A percentile compares a stretch with the other conserved stretches of the same genome.
Evolutionary conservation across 225 moss, liverwort and hornwort genomes (phyloP).

Genomic region (Ulota crispa): DNA sequence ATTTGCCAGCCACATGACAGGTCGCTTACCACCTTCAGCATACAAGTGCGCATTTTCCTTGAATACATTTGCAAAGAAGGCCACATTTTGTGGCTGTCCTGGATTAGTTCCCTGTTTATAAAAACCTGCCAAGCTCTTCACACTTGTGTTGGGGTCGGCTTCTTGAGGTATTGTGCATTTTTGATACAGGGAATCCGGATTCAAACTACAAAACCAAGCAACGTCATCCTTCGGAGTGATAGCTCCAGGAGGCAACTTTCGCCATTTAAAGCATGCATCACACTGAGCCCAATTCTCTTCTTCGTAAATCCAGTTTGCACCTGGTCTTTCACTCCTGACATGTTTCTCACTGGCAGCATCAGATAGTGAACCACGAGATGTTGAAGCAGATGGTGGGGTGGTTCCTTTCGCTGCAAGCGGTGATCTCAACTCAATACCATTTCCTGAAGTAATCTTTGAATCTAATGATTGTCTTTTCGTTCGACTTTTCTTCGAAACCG

Average conservation of each 20-base stretch:
- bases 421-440: conserved; percentile 9
- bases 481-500: conserved; percentile 28
- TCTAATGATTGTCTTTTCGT: conserved; percentile 24
- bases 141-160: conserved; percentile 58
- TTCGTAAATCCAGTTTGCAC: conserved; percentile 36
- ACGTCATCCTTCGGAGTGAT: conserved; percentile 57
- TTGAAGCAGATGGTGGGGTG: conserved; percentile 20
- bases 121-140: conserved; percentile 87
- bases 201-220: conserved; percentile 98
- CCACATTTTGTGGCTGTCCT: conserved; percentile 67
- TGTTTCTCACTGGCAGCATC: conserved; percentile 26
- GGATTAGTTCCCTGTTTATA: conserved; percentile 50
- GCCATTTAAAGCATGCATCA: conserved; percentile 97
- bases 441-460: conserved; percentile 13
- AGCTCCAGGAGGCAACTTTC: conserved; percentile 70
- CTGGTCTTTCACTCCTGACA: neutral
- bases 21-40: conserved; percentile 59
- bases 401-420: conserved; percentile 14
- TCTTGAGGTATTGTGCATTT: conserved; percentile 76
- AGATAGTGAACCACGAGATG: conserved; percentile 4
- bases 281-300: conserved; percentile 91
- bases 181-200: conserved; percentile 70
- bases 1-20: conserved; percentile 73
- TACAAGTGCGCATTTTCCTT: conserved; percentile 73
- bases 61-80: conserved; percentile 79